Conservation (phyloP, 371 early-diverging fungal genomes). For the Batrachochytrium dendrobatidis region DNA sequence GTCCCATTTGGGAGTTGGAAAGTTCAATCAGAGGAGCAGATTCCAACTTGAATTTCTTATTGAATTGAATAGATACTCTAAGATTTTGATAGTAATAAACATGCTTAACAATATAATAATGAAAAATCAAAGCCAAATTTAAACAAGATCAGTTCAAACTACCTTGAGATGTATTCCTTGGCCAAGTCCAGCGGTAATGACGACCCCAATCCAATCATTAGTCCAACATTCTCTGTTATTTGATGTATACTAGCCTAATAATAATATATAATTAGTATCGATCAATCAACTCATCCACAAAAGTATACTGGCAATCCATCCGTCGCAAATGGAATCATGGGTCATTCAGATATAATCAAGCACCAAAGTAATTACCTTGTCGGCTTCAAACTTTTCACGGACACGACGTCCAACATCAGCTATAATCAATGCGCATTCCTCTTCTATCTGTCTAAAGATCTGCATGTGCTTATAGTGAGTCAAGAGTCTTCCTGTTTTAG, state of each 20-base stretch:
- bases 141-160: not conserved
- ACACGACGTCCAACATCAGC: not conserved
- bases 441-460: conserved; percentile 66
- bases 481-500: conserved; percentile 61
- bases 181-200: not conserved
- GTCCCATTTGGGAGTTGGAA: not conserved
- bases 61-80: not conserved
- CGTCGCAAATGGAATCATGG: too few species aligned
- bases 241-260: not conserved
- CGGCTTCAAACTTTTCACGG: not conserved
- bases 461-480: conserved; percentile 66
- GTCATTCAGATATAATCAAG: too few species aligned
- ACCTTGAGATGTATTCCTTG: not conserved
- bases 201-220: not conserved
- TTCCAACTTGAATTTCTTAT: not conserved
- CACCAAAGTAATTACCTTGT: too few species aligned
- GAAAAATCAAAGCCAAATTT: not conserved
- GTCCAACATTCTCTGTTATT: not conserved
- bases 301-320: too few species aligned
- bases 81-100: not conserved
- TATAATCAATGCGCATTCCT: conserved; percentile 69
- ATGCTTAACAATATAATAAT: not conserved
- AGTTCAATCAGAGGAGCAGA: not conserved
- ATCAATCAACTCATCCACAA: too few species aligned
- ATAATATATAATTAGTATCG: too few species aligned